phyloP scores from a whole-genome alignment of 2,329 filamentous ascomycete genomes.

The Colletotrichum sidae region DNA sequence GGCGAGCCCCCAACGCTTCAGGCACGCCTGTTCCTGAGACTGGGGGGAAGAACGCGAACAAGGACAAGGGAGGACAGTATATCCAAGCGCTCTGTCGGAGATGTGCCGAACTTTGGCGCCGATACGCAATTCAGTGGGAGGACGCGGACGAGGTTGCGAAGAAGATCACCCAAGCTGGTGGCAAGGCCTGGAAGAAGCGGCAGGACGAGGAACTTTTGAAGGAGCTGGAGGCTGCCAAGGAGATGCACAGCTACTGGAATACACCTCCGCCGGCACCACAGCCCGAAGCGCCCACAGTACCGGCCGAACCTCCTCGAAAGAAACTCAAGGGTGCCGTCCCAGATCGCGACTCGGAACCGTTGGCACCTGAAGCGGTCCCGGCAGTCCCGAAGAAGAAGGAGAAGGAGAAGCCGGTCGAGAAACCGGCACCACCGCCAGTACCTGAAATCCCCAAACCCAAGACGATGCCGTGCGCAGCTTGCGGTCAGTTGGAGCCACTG shows the following conservation, averaged over 20 bases:
- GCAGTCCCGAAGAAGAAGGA: conserved; percentile 68
- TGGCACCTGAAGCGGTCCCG: conserved; percentile 57
- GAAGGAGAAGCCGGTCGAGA: conserved; percentile 66
- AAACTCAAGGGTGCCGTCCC: conserved; percentile 66
- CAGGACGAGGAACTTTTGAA: conserved; percentile 91
- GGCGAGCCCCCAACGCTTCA: conserved; percentile 83
- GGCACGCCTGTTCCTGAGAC: conserved; percentile 77
- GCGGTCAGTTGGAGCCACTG: conserved; percentile 77
- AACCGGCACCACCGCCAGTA: conserved; percentile 72
- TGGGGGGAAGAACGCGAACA: conserved; percentile 72
- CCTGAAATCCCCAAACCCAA: conserved; percentile 85
- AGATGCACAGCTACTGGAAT: conserved; percentile 63
- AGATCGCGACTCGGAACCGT: conserved; percentile 63
- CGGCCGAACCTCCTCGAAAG: conserved; percentile 71
- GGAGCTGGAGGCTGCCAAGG: conserved; percentile 75
- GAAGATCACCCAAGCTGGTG: conserved; percentile 83
- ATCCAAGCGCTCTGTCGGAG: conserved; percentile 88
- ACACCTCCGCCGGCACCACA: conserved; percentile 47
- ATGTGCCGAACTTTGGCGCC: conserved; percentile 93
- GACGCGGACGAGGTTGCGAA: conserved; percentile 91
- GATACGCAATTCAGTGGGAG: conserved; percentile 96
- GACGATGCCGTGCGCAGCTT: conserved; percentile 86
- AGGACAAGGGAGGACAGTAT: conserved; percentile 81
- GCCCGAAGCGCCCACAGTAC: conserved; percentile 44
- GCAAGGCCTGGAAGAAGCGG: conserved; percentile 86